phyloP scores from a whole-genome alignment of 23 red algal species.

The Agarophyton chilense region DNA sequence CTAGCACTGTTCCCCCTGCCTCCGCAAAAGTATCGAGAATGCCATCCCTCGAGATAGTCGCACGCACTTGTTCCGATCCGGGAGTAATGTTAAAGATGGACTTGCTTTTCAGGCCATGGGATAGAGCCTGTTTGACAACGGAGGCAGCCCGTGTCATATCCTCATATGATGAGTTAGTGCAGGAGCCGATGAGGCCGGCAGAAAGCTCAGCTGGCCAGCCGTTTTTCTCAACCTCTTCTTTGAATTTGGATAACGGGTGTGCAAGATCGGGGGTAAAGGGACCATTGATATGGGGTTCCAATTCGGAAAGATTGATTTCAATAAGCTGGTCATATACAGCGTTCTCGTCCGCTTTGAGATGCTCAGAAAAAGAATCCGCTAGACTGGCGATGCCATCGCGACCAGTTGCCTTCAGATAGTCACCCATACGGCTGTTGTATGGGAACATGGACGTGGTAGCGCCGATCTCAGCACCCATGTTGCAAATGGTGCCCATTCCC shows the following conservation, averaged over 20 bases:
- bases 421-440: slow-evolving; percentile 92
- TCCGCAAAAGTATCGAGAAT: slow-evolving; percentile 90
- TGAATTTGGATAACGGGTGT: slow-evolving; percentile 92
- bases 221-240: slow-evolving; percentile 82
- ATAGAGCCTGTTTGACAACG: slow-evolving; percentile 87
- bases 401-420: slow-evolving; percentile 92
- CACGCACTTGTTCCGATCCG: slow-evolving; percentile 96
- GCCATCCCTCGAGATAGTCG: slow-evolving; percentile 96
- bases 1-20: slow-evolving; percentile 91
- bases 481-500: slow-evolving; percentile 99
- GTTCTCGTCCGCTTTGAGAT: slow-evolving; percentile 86
- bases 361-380: slow-evolving; percentile 77
- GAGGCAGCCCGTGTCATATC: slow-evolving; percentile 89
- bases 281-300: slow-evolving; percentile 97
- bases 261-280: slow-evolving; percentile 98
- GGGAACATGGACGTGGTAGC: slow-evolving; percentile 98
- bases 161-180: slow-evolving; percentile 99
- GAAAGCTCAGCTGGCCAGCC: slow-evolving; percentile 89
- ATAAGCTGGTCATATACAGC: slow-evolving; percentile 95
- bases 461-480: slow-evolving; percentile 99
- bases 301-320: slow-evolving; percentile 91
- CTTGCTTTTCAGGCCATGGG: slow-evolving; percentile 93
- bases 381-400: slow-evolving; percentile 78
- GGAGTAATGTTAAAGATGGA: slow-evolving; percentile 95
- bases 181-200: slow-evolving; percentile 93